Base-by-base conservation (phyloP, 352 stramenopile genomes). In the Phytophthora hybrid region DNA sequence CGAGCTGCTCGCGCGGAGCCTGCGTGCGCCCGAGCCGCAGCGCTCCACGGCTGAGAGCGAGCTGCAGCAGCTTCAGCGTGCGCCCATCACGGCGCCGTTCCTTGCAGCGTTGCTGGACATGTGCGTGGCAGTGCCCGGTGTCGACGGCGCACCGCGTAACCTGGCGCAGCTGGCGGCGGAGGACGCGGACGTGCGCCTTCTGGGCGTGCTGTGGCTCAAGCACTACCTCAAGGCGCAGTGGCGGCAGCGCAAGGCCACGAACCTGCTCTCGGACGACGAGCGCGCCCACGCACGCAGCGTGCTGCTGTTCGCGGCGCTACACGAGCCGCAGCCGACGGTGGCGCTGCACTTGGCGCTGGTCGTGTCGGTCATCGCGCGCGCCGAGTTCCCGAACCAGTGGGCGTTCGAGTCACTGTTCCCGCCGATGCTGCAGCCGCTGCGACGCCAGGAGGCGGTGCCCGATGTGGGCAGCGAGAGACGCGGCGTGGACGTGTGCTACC, bases 161-260 rank as follows among this genome's bases (percentile, higher is more conserved):
- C 59, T 80, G n/a, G 34, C 47, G 34, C 66, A 77, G 9, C 58
- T 86, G 39, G 51, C 52, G 0, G 51, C 66, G 0, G 34, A 86
- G 31, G 85, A 93, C 60, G 44, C 71, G 16, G 73, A 90, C 69
- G 61, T 91, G 71, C 84, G 87, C 51, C 78, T 96, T 16, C 70
- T 93, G 52, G 84, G 82, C 26, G 81, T 87, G 56, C 75, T 96
- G 14, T 96, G 89, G 87, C 80, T 96, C 56, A 96, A 96, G 73
- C 82, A 95, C 32, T 82, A 80, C 32, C 64, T 91, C 44, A 89
- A 91, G 69, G 63, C 71, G 47, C 83, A 90, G 65, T 84, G 78
- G 78, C 71, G 59, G 32, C 19, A 31, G 9, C 87, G 80, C 70
- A 83, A 87, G 37, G 13, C 57, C 19, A 63, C 11, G 10, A 77